Percentiles rank a stretch among this genome's conserved stretches.
These are phyloP conservation scores for Phytopythium vexans DNA, from an alignment of 352 stramenopile species.

Conservation along the genomic window DNA sequence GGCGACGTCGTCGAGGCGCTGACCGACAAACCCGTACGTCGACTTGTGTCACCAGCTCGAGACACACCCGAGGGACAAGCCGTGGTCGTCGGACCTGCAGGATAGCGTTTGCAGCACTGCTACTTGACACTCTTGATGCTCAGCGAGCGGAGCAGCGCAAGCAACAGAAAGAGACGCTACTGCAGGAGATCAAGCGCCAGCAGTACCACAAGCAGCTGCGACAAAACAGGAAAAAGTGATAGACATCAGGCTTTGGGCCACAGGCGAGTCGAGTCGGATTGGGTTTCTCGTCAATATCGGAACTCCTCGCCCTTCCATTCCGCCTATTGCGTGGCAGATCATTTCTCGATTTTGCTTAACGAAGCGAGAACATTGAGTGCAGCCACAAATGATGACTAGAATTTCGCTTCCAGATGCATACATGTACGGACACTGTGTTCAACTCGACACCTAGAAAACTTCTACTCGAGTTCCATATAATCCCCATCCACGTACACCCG, in stretches of 20 bases:
- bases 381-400: too few relatives aligned
- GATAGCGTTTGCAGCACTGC: constrained; percentile 33
- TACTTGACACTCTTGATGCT: constrained; percentile 29
- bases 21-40: constrained; percentile 18
- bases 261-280: too few relatives aligned
- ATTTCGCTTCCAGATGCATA: too few relatives aligned
- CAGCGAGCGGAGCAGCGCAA: constrained; percentile 23
- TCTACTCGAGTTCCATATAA: too few relatives aligned
- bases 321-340: too few relatives aligned
- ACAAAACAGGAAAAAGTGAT: constrained; percentile 4
- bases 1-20: constrained; percentile 26
- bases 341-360: too few relatives aligned
- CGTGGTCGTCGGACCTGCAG: constrained; percentile 55
- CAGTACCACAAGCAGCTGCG: constrained; percentile 25
- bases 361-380: too few relatives aligned
- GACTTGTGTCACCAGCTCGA: constrained; percentile 55
- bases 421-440: too few relatives aligned
- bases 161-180: constrained; percentile 17
- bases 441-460: too few relatives aligned
- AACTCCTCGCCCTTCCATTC: neutral
- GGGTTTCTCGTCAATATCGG: neutral
- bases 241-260: too few relatives aligned
- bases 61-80: constrained; percentile 37
- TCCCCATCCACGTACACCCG: too few relatives aligned
- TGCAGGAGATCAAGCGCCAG: constrained; percentile 28